Evolutionary conservation across 2,329 filamentous ascomycete species (phyloP).

Genomic region (Elsinoe perseae): DNA sequence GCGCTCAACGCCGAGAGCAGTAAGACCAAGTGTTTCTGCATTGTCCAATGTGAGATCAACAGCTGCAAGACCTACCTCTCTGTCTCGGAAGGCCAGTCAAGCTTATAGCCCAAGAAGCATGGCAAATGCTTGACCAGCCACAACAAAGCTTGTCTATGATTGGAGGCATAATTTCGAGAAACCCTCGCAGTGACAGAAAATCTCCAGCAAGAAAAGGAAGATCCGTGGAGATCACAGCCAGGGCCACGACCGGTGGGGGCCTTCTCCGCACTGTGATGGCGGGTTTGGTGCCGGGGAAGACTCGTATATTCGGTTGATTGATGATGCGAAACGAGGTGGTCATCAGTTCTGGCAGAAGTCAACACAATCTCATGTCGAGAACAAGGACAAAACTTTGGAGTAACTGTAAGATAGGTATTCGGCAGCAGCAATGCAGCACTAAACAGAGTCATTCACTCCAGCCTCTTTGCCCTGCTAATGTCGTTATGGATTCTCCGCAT

Average conservation of each 20-base stretch:
- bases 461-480: no score
- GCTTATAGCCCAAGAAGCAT: constrained; percentile 4
- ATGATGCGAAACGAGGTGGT: neutral
- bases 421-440: no score
- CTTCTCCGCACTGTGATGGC: neutral
- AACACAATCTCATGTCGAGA: no score
- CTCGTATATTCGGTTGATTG: neutral
- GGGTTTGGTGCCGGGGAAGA: neutral
- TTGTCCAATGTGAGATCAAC: neutral
- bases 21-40: neutral
- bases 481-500: no score
- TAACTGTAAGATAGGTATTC: no score
- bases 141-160: constrained; percentile 1
- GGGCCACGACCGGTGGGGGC: neutral
- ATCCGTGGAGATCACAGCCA: neutral
- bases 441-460: no score
- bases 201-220: neutral
- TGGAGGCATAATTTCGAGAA: constrained; percentile 5
- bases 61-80: neutral
- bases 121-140: constrained; percentile 6
- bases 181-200: neutral
- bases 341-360: no score
- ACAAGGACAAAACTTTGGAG: no score
- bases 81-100: neutral
- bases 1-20: neutral